Conservation (phyloP, 768 basidiomycete species). For the Agrocybe chaxingu region DNA sequence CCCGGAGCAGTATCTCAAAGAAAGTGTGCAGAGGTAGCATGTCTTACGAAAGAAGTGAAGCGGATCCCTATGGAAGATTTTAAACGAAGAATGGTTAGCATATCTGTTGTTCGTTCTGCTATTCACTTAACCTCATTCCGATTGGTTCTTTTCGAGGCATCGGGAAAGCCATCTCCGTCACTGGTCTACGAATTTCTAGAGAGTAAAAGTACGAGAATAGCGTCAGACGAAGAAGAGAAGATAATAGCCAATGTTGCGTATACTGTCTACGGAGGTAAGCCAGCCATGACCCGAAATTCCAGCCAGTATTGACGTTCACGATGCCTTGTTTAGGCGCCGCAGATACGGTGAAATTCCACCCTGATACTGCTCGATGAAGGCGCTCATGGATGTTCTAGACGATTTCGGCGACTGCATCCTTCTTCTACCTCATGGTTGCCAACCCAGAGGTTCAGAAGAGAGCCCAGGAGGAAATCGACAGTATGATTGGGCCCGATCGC, state of each 20-base stretch:
- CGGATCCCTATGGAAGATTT: constrained; percentile 9
- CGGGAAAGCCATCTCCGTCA: constrained; percentile 8
- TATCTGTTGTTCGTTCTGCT: not conserved
- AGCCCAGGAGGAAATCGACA: too few species aligned
- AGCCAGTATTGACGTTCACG: too few species aligned
- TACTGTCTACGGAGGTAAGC: constrained; percentile 14
- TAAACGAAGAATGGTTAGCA: constrained; percentile 5
- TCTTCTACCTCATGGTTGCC: too few species aligned
- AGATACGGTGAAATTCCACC: constrained; percentile 11
- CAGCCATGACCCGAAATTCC: not conserved
- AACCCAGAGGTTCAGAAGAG: too few species aligned
- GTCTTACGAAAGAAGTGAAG: constrained; percentile 8
- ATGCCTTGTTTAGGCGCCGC: constrained; percentile 3
- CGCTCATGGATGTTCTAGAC: not conserved
- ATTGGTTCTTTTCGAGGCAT: not conserved
- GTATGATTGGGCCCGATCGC: too few species aligned
- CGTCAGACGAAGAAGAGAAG: constrained; percentile 4
- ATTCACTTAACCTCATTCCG: not conserved
- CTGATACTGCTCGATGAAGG: not conserved
- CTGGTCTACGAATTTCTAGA: constrained; percentile 10
- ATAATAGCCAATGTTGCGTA: constrained; percentile 6
- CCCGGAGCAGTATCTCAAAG: constrained; percentile 11
- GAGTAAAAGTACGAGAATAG: not conserved
- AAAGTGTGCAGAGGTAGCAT: constrained; percentile 15
- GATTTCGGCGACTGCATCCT: too few species aligned